Evolutionary conservation across 768 basidiomycete genomes (phyloP).

Genomic region (Mycena capillaripes): DNA sequence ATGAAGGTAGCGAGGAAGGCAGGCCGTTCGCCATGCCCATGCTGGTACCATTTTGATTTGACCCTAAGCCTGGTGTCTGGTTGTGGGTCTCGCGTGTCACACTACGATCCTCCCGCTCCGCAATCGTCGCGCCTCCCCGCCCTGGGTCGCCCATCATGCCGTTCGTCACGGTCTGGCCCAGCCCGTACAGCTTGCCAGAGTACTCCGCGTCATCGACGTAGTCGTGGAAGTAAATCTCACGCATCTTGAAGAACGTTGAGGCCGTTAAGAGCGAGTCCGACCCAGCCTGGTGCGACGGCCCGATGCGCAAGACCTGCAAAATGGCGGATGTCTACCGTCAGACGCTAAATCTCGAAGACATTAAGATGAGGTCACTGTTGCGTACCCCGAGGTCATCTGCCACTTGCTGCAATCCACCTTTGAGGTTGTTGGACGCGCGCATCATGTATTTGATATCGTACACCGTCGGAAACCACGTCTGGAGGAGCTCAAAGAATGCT

Average conservation of each 20-base stretch:
- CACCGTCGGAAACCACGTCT: slow-evolving; percentile 94
- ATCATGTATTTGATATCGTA: slow-evolving; percentile 99
- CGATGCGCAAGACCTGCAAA: slow-evolving; percentile 86
- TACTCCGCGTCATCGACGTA: slow-evolving; percentile 87
- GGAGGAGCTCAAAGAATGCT: slow-evolving; percentile 88
- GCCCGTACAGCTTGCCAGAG: slow-evolving; percentile 87
- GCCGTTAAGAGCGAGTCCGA: slow-evolving; percentile 97
- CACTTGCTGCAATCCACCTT: slow-evolving; percentile 94
- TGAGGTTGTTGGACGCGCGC: slow-evolving; percentile 87
- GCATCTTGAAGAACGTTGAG: slow-evolving; percentile 96
- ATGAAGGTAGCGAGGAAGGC: slow-evolving; percentile 62
- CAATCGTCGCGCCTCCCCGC: slow-evolving; percentile 84
- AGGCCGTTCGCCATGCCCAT: slow-evolving; percentile 65
- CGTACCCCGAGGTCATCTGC: slow-evolving; percentile 95
- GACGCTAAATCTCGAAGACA: slow-evolving; percentile 11
- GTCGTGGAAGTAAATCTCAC: slow-evolving; percentile 91
- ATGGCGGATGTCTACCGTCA: slow-evolving; percentile 22
- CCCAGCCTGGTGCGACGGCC: slow-evolving; percentile 94
- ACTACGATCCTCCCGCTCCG: slow-evolving; percentile 81
- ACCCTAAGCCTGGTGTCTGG: slow-evolving; percentile 64
- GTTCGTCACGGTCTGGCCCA: slow-evolving; percentile 86
- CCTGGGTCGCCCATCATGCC: slow-evolving; percentile 69
- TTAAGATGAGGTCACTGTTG: slow-evolving; percentile 25
- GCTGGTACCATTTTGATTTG: slow-evolving; percentile 53
- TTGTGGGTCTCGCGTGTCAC: slow-evolving; percentile 66